phyloP scores from a whole-genome alignment of 1,284 basidiomycete genomes.

The Pascua sp. region DNA sequence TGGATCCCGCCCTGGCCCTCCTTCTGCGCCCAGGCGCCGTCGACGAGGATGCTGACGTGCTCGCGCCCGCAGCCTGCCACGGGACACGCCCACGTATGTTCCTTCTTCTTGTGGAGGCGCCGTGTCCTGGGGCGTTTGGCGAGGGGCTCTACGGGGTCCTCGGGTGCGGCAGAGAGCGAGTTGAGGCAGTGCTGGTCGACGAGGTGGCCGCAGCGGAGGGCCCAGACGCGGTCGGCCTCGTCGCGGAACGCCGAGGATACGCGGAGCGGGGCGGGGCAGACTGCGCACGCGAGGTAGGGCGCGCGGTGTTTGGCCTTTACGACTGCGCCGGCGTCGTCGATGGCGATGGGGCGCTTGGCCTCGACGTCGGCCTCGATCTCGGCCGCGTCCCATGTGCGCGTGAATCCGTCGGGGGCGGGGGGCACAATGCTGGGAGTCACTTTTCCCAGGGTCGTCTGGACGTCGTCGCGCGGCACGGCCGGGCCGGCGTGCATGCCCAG shows the following conservation, averaged over 20 bases:
- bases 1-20: conserved; percentile 35
- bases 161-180: conserved; percentile 8
- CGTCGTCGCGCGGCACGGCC: conserved; percentile 15
- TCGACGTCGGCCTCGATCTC: conserved; percentile 8
- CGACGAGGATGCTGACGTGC: conserved; percentile 27
- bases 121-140: conserved; percentile 5
- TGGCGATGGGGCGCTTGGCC: conserved; percentile 7
- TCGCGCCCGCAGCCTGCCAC: conserved; percentile 28
- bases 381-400: conserved; percentile 30
- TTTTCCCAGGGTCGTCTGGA: conserved; percentile 22
- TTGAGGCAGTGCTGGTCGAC: conserved; percentile 45
- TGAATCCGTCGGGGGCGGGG: conserved; percentile 16
- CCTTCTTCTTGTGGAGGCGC: conserved; percentile 8
- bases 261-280: conserved; percentile 38
- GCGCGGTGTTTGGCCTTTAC: conserved; percentile 13
- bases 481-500: neutral
- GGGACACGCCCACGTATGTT: conserved; percentile 36
- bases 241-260: conserved; percentile 32
- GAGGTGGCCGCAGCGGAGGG: conserved; percentile 47
- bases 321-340: conserved; percentile 32
- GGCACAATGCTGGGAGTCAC: conserved; percentile 16
- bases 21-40: conserved; percentile 29
- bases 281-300: conserved; percentile 37
- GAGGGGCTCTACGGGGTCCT: neutral
- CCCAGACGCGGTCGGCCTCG: conserved; percentile 39